Conservation (phyloP, 257 asterid genomes). For the Thymus quinquecostatus region DNA sequence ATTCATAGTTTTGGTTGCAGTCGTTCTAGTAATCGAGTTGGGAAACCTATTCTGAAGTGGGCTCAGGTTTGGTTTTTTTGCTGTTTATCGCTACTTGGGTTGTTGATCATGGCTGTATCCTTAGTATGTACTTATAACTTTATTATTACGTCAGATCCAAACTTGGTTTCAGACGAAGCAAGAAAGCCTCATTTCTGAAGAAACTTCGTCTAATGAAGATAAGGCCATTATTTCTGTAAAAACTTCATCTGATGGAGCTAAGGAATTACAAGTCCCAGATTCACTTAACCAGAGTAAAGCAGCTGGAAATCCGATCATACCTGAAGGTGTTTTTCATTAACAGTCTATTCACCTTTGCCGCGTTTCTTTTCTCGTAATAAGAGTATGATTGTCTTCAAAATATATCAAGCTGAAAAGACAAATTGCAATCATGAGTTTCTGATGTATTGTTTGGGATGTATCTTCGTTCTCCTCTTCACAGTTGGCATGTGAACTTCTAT, state of each 20-base stretch:
- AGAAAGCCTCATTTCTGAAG: conserved; percentile 30
- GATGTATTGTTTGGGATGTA: background rate
- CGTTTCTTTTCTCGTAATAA: background rate
- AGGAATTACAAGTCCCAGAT: conserved; percentile 32
- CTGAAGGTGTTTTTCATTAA: conserved; percentile 40
- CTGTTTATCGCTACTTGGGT: conserved; percentile 29
- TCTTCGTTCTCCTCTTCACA: background rate
- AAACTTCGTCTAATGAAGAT: conserved; percentile 38
- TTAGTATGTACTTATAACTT: conserved; percentile 2
- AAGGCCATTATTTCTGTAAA: conserved; percentile 30
- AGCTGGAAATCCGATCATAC: conserved; percentile 29
- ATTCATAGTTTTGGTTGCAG: conserved; percentile 41
- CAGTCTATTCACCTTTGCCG: conserved; percentile 8
- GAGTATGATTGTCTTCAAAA: background rate
- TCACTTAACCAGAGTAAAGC: conserved; percentile 31
- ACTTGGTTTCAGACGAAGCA: conserved; percentile 65
- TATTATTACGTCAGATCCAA: conserved; percentile 50
- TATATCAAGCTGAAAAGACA: background rate
- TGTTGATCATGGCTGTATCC: conserved; percentile 19
- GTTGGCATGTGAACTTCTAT: background rate
- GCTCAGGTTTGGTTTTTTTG: conserved; percentile 56
- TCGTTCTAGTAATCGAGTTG: conserved; percentile 69
- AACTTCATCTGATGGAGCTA: conserved; percentile 36
- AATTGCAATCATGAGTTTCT: conserved; percentile 2
- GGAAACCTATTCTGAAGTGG: conserved; percentile 77